Base-by-base conservation (phyloP, 148 eudicot species). In the Rhododendron simsii region DNA sequence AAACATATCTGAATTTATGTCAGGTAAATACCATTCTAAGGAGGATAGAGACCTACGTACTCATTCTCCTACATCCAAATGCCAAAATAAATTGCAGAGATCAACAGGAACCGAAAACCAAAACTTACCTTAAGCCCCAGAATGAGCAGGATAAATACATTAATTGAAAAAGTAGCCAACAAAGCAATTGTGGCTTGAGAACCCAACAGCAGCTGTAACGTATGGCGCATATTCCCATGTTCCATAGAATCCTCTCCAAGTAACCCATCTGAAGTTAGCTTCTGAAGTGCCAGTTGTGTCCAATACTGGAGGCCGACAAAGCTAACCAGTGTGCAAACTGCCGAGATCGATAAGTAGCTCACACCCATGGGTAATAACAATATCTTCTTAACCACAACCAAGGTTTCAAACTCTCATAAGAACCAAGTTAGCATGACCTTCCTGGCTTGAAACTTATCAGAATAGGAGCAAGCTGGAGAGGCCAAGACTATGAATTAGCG, bases 301-400 rank as follows among this genome's bases (percentile, higher is more conserved):
- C 99, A 94, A 88, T 92, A 95, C 51, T 93, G 95, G 85, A 97
- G 91, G 89, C 95, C 94, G 47, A 91, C 89, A 48, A 92, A 90
- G 90, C 98, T 94, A 86, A 93, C 85, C 80, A 90, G 88, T 23
- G 99, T 95, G 89, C 94, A 92, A 59, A 90, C 92, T 33, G 91
- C 95, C n/a, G 98, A 95, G 81, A 95, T 86, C 57, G 91, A 92
- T 84, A 97, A 81, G 88, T 90, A 90, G 89, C 92, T 94, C 87
- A 90, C 93, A 86, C 93, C 98, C 99, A 97, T 97, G 74, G 90
- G 85, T 82, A 86, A 81, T 87, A 87, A 78, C 82, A 86, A 84
- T 37, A 88, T 81, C 50, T 80, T 81, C 85, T 86, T 89, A 76
- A 79, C 88, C 41, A 69, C 71, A 81, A 87, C 82, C 79, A 20